phyloP scores from a whole-genome alignment of 257 asterid genomes.

The Nicotiana knightiana region DNA sequence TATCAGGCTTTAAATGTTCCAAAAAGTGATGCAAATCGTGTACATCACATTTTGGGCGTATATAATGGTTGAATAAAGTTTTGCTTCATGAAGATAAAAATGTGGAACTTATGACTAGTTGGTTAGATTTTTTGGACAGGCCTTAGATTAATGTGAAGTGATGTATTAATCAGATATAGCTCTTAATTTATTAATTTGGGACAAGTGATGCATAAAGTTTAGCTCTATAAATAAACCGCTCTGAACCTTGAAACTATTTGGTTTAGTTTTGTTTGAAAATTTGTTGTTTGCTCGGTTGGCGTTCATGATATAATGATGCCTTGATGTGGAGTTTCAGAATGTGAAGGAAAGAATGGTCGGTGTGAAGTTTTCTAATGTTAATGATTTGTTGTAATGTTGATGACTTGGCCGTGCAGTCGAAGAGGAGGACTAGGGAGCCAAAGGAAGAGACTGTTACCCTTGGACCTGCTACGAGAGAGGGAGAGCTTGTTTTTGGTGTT shows the following conservation, averaged over 20 bases:
- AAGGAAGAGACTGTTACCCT: slow-evolving; percentile 8
- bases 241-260: not conserved
- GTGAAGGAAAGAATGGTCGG: not conserved
- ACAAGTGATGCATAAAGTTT: not conserved
- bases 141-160: not conserved
- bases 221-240: not conserved
- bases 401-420: not conserved
- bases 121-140: not conserved
- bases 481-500: slow-evolving; percentile 7
- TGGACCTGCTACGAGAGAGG: slow-evolving; percentile 7
- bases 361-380: not conserved
- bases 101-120: not conserved
- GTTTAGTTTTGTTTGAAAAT: not conserved
- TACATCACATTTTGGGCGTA: not conserved
- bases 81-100: not conserved
- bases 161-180: not conserved
- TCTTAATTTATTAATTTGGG: not conserved
- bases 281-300: not conserved
- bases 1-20: no score
- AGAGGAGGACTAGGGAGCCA: slow-evolving; percentile 11
- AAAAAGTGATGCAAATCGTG: not conserved
- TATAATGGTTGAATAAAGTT: not conserved
- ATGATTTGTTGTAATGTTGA: not conserved
- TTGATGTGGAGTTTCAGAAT: not conserved
- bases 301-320: not conserved